Evolutionary conservation across 805 yeast species (phyloP).

Genomic region (Wickerhamomyces ciferrii): DNA sequence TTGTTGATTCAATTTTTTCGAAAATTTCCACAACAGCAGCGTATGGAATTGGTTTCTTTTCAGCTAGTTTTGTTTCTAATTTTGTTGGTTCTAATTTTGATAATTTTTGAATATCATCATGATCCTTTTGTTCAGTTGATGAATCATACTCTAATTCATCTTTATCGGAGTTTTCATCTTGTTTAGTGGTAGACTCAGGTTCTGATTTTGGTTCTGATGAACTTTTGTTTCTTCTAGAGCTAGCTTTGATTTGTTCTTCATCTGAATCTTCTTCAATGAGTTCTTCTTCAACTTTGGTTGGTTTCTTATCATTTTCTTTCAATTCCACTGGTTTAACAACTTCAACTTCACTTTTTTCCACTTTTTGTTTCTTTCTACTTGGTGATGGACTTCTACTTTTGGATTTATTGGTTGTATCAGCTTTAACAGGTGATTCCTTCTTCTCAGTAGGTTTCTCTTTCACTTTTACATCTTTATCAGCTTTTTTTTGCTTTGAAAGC

Average conservation of each 20-base stretch:
- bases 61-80: not conserved
- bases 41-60: constrained; percentile 25
- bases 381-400: not conserved
- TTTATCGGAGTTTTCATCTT: constrained; percentile 6
- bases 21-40: constrained; percentile 53
- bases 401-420: not conserved
- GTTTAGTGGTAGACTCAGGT: not conserved
- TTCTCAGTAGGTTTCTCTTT: not conserved
- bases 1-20: constrained; percentile 70
- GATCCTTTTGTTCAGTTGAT: constrained; percentile 18
- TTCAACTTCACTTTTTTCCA: not conserved
- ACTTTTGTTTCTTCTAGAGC: not conserved
- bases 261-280: constrained; percentile 1
- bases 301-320: not conserved
- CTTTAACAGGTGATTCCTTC: not conserved
- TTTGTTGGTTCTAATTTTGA: constrained; percentile 6
- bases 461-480: not conserved
- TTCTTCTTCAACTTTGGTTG: not conserved
- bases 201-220: not conserved
- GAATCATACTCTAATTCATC: constrained; percentile 18
- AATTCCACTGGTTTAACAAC: not conserved
- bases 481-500: constrained; percentile 10
- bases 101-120: constrained; percentile 15
- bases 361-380: not conserved
- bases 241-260: not conserved